A percentile compares a stretch with the other conserved stretches of the same genome.
Conservation (phyloP, 2,329 filamentous ascomycete genomes). For the Aaosphaeria arxii region DNA sequence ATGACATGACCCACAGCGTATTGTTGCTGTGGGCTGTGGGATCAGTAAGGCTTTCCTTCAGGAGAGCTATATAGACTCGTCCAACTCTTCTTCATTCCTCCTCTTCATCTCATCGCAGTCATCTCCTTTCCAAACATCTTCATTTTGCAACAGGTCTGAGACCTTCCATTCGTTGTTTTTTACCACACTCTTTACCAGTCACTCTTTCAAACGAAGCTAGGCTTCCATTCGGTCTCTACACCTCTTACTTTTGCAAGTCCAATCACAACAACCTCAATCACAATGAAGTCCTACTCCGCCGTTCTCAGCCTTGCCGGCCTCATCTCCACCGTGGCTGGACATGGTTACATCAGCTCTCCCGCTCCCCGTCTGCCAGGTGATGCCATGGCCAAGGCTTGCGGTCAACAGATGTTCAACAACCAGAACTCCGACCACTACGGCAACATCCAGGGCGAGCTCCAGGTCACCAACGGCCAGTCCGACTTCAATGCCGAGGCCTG, state of each 20-base stretch:
- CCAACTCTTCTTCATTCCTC: neutral
- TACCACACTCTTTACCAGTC: conserved; percentile 23
- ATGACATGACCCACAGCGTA: conserved; percentile 28
- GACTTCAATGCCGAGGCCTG: conserved; percentile 49
- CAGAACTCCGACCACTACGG: conserved; percentile 54
- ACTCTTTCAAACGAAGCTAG: conserved; percentile 30
- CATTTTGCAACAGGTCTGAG: conserved; percentile 32
- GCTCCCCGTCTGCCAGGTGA: conserved; percentile 49
- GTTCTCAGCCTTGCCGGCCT: conserved; percentile 43
- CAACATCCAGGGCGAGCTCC: conserved; percentile 56
- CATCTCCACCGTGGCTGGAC: conserved; percentile 48
- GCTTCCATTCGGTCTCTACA: conserved; percentile 24
- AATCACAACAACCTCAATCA: conserved; percentile 13
- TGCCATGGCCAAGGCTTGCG: conserved; percentile 53
- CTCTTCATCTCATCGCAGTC: conserved; percentile 10
- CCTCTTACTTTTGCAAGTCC: conserved; percentile 7
- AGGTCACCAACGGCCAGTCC: conserved; percentile 46
- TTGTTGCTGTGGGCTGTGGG: neutral
- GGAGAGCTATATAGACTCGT: neutral
- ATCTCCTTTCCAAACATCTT: conserved; percentile 21
- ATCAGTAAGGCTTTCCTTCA: neutral
- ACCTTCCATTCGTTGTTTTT: conserved; percentile 38
- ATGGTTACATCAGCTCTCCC: conserved; percentile 53
- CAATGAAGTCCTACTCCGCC: conserved; percentile 44
- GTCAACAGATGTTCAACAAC: conserved; percentile 54